Evolutionary conservation across 352 stramenopile genomes (phyloP).

Genomic region (Phytophthora rubi): DNA sequence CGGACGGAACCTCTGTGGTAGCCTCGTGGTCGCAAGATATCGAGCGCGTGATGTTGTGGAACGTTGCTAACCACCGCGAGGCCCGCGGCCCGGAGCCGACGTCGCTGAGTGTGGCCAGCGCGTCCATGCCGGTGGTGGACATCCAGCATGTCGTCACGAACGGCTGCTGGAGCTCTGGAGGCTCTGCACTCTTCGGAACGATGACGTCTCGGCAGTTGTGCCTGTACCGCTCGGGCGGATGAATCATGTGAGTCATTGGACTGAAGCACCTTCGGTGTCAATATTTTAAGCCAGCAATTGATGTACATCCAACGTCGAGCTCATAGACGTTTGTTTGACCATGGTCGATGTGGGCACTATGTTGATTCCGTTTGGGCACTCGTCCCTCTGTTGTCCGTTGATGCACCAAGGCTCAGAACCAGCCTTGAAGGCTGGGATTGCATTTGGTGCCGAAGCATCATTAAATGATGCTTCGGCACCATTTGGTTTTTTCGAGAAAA

Average conservation of each 20-base stretch:
- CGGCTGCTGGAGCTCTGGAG: conserved; percentile 31
- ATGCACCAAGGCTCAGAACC: too few species aligned
- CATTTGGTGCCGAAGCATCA: too few species aligned
- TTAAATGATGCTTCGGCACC: too few species aligned
- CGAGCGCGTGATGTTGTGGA: conserved; percentile 33
- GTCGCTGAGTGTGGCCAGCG: conserved; percentile 10
- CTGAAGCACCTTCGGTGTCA: not conserved
- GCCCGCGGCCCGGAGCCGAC: conserved; percentile 11
- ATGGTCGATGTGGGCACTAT: too few species aligned
- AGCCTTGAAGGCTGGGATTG: too few species aligned
- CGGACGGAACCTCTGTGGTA: conserved; percentile 29
- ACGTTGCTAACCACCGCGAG: conserved; percentile 30
- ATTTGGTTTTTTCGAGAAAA: too few species aligned
- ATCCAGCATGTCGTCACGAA: conserved; percentile 44
- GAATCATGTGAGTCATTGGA: not conserved
- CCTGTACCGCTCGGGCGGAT: conserved; percentile 26
- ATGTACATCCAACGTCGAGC: not conserved
- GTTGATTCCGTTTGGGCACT: too few species aligned
- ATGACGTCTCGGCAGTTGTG: conserved; percentile 41
- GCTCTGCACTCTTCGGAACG: conserved; percentile 41
- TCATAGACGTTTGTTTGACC: not conserved
- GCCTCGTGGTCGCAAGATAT: conserved; percentile 44
- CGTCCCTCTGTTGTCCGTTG: too few species aligned
- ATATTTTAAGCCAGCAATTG: not conserved
- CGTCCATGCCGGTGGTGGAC: conserved; percentile 32